Base-by-base conservation (phyloP, 192 early-diverging fungal species). In the Mortierella claussenii region DNA sequence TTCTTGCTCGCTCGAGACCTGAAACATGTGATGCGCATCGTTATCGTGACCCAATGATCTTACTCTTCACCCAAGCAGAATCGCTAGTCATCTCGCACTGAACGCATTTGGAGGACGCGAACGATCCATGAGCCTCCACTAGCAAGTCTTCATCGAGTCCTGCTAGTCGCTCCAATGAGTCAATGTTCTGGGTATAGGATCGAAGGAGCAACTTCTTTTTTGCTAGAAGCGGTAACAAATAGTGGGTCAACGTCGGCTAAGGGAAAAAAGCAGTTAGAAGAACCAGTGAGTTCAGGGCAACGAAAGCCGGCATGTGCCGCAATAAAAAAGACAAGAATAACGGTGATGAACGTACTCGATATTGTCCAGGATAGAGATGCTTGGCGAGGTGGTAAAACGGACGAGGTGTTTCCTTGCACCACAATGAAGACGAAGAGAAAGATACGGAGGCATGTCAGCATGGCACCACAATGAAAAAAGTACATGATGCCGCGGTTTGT, bases 131-230 rank as follows among this genome's bases (percentile, higher is more conserved):
- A 0, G 97, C 96, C 62, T 97, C 95, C 5, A 99, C 91, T 11
- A 99, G 61, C 20, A 81, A 75, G 7, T 90, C 83, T 20, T 83
- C 80, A 17, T 80, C 79, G 8, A 98, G 65, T 9, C 95, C 95
- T 10, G 96, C 91, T 1, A 92, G 63, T 11, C 94, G 88, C 80
- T 99, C 97, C 17, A 99, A 79, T 11, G 91, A 95, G 82, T 99
- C 97, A 59, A 99, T 97, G 69, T 99, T 99, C 76, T 99, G 97
- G 23, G 96, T 98, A 76, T 94, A 97, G 55, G 92, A 90, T 28
- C 96, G 81, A 27, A 91, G 81, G 15, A 99, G 84, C 27, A 93
- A 18, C 0, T 88, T 83, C 56, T 91, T 89, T 30, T 93, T 74
- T 18, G 82, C 86, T 30, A 99, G 68, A 36, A 96, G 83, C 12